Conservation (phyloP, 768 basidiomycete species). For the Leccinum longicurvipes region DNA sequence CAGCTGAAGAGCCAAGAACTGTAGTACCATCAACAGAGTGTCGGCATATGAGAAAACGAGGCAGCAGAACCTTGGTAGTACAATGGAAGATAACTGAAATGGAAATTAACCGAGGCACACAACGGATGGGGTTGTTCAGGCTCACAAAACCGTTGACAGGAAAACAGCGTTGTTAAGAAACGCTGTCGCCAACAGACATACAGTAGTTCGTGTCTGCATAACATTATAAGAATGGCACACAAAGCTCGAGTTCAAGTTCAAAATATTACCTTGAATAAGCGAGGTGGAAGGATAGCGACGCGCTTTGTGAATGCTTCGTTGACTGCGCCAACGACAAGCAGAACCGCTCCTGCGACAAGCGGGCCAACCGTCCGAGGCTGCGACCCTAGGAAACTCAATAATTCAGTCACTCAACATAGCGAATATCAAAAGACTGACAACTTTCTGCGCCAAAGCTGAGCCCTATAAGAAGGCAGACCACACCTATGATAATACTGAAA, state of each 20-base stretch:
- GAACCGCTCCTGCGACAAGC: constrained; percentile 48
- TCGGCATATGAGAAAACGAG: not conserved
- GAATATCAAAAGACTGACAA: constrained; percentile 42
- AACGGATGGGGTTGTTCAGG: not conserved
- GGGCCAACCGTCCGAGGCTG: constrained; percentile 53
- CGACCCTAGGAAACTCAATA: constrained; percentile 41
- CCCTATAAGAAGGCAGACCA: constrained; percentile 66
- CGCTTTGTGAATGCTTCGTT: constrained; percentile 62
- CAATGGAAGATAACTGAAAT: constrained; percentile 57
- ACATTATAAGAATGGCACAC: not conserved
- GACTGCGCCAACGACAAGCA: constrained; percentile 48
- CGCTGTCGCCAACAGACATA: constrained; percentile 50
- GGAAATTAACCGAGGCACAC: not conserved
- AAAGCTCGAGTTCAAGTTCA: not conserved
- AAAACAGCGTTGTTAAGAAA: constrained; percentile 65
- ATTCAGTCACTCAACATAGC: not conserved
- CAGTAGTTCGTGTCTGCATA: constrained; percentile 63
- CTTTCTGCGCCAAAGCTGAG: constrained; percentile 65
- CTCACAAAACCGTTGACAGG: constrained; percentile 41
- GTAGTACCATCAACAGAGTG: not conserved
- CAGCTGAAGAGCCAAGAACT: constrained; percentile 72
- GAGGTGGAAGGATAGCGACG: constrained; percentile 69
- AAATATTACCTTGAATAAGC: constrained; percentile 58
- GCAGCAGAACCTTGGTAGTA: constrained; percentile 53
- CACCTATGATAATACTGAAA: constrained; percentile 54